Base-by-base conservation (phyloP, 805 yeast species). In the Saturnispora gosingensis region DNA sequence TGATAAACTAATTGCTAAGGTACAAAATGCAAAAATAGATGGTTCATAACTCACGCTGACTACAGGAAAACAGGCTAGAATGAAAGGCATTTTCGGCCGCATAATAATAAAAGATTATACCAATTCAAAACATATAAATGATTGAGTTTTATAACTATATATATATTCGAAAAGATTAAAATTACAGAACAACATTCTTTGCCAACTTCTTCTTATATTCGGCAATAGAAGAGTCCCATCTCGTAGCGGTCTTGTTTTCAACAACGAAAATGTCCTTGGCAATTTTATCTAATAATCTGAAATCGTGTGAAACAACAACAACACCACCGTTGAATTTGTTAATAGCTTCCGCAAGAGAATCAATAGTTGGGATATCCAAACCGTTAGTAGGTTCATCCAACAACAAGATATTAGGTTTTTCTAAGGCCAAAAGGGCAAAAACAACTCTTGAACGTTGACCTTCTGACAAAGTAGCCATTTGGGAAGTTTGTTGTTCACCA, bases 351-450 rank as follows among this genome's bases (percentile, higher is more conserved):
- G 97, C 99, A 64, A 93, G 77, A 43, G 99, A 93, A 73, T 93
- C 99, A 67, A 93, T 93, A 49, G 99, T 90, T 65, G 97, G 89
- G 63, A 93, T 91, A 77, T 93, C 99, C 72, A 93, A 78, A 79
- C 98, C 98, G 80, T 93, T 93, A 60, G 99, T 93, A 81, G 99
- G 99, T 83, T 93, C 99, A 77, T 93, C 99, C 73, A 93, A 77
- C 67, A 93, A 75, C 63, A 93, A 76, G 70, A 93, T 88, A 73
- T 93, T 93, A 65, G 99, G 99, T 57, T 86, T 75, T 74, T 93
- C 97, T 60, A 93, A 77, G 48, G 99, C 99, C 65, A 93, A 80
- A 60, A 93, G 76, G 10, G 98, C 98, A 67, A 93, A 93, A 52
- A 93, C 99, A 60, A 93, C 99, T 74, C 99, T 85, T 58, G 98